A percentile compares a stretch with the other conserved stretches of the same genome.
Evolutionary conservation across 495 filamentous ascomycete species (phyloP).

Genomic region (Mytilinidion resinicola): DNA sequence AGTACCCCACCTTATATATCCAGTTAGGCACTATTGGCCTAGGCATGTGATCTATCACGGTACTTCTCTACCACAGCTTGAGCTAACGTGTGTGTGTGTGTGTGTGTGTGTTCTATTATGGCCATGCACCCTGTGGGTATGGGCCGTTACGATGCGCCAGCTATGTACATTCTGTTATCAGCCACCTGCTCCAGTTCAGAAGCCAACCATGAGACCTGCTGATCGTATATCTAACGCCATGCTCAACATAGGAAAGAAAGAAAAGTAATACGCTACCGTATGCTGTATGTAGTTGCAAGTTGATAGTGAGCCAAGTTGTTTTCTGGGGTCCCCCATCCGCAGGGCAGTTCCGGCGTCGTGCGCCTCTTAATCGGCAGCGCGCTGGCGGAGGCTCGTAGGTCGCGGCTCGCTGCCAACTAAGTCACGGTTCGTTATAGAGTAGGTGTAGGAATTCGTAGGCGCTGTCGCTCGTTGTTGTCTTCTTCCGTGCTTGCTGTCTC

Average conservation of each 20-base stretch:
- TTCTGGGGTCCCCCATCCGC: conserved; percentile 10
- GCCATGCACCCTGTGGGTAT: too few relatives aligned
- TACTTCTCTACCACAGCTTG: too few relatives aligned
- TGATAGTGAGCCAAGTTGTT: conserved; percentile 5
- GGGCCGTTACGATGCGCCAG: background rate
- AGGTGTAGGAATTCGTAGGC: background rate
- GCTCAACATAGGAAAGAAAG: conserved; percentile 24
- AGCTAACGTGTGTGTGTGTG: too few relatives aligned
- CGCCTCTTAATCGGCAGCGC: conserved; percentile 21
- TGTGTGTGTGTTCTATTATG: too few relatives aligned
- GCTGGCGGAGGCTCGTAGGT: conserved; percentile 16
- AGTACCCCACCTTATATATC: too few relatives aligned
- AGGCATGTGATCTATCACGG: too few relatives aligned
- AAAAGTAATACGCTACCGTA: conserved; percentile 13
- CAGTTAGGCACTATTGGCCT: too few relatives aligned
- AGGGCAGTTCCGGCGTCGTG: too few relatives aligned
- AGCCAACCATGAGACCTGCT: too few relatives aligned
- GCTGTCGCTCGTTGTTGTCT: conserved; percentile 9
- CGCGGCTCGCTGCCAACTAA: conserved; percentile 1
- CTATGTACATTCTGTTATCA: background rate
- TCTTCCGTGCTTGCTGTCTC: conserved; percentile 13
- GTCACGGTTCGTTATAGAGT: background rate
- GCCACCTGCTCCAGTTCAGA: background rate
- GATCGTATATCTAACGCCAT: conserved; percentile 17
- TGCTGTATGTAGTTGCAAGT: conserved; percentile 3